Percentiles rank a stretch among this genome's conserved stretches.
phyloP scores from a whole-genome alignment of 805 yeast genomes.

The Candida berthetii region DNA sequence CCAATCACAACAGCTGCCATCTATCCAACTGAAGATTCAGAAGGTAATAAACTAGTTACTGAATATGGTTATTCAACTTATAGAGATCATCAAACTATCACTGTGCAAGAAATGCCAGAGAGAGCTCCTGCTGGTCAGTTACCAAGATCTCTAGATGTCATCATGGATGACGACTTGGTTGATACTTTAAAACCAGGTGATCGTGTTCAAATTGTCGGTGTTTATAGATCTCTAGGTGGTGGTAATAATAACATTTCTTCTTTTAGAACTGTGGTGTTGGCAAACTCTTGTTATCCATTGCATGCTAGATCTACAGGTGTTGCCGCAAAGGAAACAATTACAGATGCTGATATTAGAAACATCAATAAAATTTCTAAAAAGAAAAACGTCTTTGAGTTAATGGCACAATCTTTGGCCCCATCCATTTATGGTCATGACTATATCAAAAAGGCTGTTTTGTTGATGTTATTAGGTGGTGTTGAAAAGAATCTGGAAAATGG shows the following conservation, averaged over 20 bases:
- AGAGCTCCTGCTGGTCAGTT: conserved; percentile 96
- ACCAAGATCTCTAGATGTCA: conserved; percentile 87
- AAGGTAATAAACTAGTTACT: conserved; percentile 81
- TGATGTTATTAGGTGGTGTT: conserved; percentile 90
- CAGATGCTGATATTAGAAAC: conserved; percentile 80
- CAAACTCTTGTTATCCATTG: conserved; percentile 83
- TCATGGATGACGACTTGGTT: conserved; percentile 92
- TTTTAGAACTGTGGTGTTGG: conserved; percentile 78
- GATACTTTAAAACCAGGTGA: conserved; percentile 95
- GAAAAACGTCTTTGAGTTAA: conserved; percentile 65
- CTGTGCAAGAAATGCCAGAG: conserved; percentile 97
- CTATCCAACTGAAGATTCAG: conserved; percentile 89
- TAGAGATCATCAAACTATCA: conserved; percentile 87
- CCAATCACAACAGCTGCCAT: conserved; percentile 78
- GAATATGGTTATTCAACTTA: conserved; percentile 93
- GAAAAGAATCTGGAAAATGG: conserved; percentile 94
- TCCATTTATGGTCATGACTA: conserved; percentile 91
- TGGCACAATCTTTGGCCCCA: conserved; percentile 89
- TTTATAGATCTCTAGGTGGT: conserved; percentile 87
- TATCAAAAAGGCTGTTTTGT: conserved; percentile 83
- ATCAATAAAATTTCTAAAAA: conserved; percentile 74
- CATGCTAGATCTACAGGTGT: conserved; percentile 87
- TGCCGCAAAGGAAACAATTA: conserved; percentile 58
- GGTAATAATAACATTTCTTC: conserved; percentile 48
- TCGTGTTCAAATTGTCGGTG: conserved; percentile 89